phyloP scores from a whole-genome alignment of 306 rosid genomes.

The Trifolium subterraneum region DNA sequence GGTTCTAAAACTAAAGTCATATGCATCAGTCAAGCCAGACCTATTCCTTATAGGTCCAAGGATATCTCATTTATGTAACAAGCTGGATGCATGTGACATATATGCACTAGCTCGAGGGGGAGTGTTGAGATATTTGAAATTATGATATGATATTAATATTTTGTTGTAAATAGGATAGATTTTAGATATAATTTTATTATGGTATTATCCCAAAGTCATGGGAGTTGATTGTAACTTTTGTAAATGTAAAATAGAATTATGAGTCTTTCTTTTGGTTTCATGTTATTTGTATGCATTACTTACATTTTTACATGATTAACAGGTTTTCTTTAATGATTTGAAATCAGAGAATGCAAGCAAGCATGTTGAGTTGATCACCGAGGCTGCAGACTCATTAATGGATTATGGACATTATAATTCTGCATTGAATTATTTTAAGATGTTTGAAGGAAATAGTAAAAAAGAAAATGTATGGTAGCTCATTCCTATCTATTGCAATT shows the following conservation, averaged over 20 bases:
- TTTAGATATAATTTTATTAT: no score
- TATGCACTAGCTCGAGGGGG: no score
- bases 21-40: no score
- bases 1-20: no score
- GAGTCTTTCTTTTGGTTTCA: slow-evolving; percentile 30
- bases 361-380: slow-evolving; percentile 58
- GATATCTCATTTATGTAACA: no score
- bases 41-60: no score
- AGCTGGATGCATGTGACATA: no score
- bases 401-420: slow-evolving; percentile 61
- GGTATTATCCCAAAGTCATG: no score
- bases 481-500: slow-evolving; percentile 32
- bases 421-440: slow-evolving; percentile 75
- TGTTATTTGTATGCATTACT: slow-evolving; percentile 35
- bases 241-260: background rate
- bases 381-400: slow-evolving; percentile 72
- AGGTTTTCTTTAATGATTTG: slow-evolving; percentile 64
- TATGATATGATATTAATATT: no score
- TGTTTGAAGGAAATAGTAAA: slow-evolving; percentile 61
- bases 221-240: no score
- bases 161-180: no score
- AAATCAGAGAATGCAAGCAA: slow-evolving; percentile 54
- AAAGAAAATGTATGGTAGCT: slow-evolving; percentile 57
- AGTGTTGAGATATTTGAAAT: no score
- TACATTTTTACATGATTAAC: slow-evolving; percentile 38